A percentile compares a stretch with the other conserved stretches of the same genome.
Evolutionary conservation across 2,329 filamentous ascomycete species (phyloP).

Genomic region (Aspergillus quadrilineatus): DNA sequence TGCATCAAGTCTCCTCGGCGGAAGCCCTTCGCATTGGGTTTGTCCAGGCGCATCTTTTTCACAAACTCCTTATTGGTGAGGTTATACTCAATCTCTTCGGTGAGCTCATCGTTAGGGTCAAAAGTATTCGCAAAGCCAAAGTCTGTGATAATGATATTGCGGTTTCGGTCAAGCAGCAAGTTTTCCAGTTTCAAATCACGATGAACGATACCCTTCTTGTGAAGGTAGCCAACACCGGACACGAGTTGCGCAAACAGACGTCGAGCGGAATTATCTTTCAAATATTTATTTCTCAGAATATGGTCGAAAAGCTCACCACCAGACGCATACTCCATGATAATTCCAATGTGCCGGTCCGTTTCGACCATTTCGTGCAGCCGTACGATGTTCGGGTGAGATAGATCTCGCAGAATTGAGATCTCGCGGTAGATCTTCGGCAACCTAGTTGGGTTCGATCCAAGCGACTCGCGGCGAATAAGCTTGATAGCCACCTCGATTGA

Average conservation of each 20-base stretch:
- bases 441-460: slow-evolving; percentile 83
- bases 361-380: slow-evolving; percentile 97
- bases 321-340: slow-evolving; percentile 96
- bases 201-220: slow-evolving; percentile 98
- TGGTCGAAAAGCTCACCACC: slow-evolving; percentile 98
- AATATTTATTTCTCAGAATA: slow-evolving; percentile 92
- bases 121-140: slow-evolving; percentile 99
- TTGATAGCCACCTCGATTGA: slow-evolving; percentile 96
- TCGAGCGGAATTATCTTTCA: slow-evolving; percentile 89
- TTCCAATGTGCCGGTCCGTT: slow-evolving; percentile 94
- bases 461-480: slow-evolving; percentile 85
- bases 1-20: slow-evolving; percentile 96
- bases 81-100: slow-evolving; percentile 85
- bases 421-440: slow-evolving; percentile 97
- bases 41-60: slow-evolving; percentile 81
- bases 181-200: slow-evolving; percentile 97
- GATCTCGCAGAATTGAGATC: slow-evolving; percentile 82
- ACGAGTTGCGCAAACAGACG: slow-evolving; percentile 92
- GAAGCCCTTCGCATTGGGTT: slow-evolving; percentile 69
- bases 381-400: slow-evolving; percentile 96
- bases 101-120: slow-evolving; percentile 80
- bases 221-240: slow-evolving; percentile 93
- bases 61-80: slow-evolving; percentile 85
- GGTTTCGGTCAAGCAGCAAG: slow-evolving; percentile 87
- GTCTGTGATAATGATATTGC: slow-evolving; percentile 99